phyloP scores from a whole-genome alignment of 1,284 basidiomycete species.

The Cerrena zonata region DNA sequence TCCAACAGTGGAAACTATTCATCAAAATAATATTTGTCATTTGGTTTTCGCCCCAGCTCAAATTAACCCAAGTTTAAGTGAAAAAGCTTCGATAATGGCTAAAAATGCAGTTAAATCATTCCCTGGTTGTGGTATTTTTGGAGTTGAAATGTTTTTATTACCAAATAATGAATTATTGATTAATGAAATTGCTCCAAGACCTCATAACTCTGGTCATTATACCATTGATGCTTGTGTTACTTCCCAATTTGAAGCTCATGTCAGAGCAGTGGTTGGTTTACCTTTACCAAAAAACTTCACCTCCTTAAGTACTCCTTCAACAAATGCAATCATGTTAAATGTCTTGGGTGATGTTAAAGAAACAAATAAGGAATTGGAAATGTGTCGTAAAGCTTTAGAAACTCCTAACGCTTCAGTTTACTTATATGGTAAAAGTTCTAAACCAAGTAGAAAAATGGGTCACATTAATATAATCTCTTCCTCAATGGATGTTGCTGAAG shows the following conservation, averaged over 20 bases:
- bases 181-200: constrained; percentile 97
- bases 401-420: constrained; percentile 81
- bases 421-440: constrained; percentile 90
- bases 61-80: constrained; percentile 51
- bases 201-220: constrained; percentile 98
- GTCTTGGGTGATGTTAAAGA: constrained; percentile 75
- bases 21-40: constrained; percentile 92
- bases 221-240: constrained; percentile 98
- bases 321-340: constrained; percentile 96
- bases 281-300: constrained; percentile 87
- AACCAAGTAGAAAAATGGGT: constrained; percentile 95
- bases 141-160: constrained; percentile 97
- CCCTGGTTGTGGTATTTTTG: constrained; percentile 90
- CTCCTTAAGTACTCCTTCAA: constrained; percentile 78
- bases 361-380: constrained; percentile 55
- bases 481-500: constrained; percentile 43
- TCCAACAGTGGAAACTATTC: constrained; percentile 92
- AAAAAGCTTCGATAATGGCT: constrained; percentile 69
- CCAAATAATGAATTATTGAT: constrained; percentile 79
- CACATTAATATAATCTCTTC: constrained; percentile 85
- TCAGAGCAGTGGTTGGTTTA: constrained; percentile 90
- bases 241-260: constrained; percentile 96
- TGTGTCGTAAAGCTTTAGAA: constrained; percentile 51
- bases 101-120: constrained; percentile 80
- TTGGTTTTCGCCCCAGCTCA: constrained; percentile 85